These are phyloP conservation scores for Gonapodya sp. DNA, from an alignment of 192 early-diverging fungal genomes.

Conservation along the genomic window DNA sequence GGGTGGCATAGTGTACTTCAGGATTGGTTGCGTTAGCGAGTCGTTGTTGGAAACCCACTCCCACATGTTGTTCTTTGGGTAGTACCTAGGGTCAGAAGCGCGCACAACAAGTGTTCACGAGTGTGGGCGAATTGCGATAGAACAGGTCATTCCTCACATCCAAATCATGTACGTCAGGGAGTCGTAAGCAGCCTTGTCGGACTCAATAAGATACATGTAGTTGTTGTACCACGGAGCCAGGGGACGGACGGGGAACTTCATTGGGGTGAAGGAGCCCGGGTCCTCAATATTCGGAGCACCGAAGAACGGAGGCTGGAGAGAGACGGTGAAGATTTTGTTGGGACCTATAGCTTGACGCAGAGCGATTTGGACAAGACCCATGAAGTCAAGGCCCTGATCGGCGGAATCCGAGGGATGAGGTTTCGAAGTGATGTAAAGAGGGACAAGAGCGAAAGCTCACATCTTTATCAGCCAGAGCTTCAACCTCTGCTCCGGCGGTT, in stretches of 20 bases:
- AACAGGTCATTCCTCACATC: neutral
- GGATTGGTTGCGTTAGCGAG: neutral
- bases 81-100: neutral
- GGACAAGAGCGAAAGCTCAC: neutral
- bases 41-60: slow-evolving; percentile 7
- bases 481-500: neutral
- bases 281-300: neutral
- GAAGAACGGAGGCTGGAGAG: slow-evolving; percentile 6
- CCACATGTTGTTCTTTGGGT: slow-evolving; percentile 9
- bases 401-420: neutral
- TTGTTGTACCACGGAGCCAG: slow-evolving; percentile 9
- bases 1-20: neutral
- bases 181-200: neutral
- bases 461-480: neutral
- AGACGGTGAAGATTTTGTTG: slow-evolving; percentile 1
- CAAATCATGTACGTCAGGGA: slow-evolving; percentile 4
- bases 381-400: slow-evolving; percentile 12
- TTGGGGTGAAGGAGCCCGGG: neutral
- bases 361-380: neutral
- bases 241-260: slow-evolving; percentile 6
- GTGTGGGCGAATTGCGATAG: too few relatives aligned
- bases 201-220: slow-evolving; percentile 9
- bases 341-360: neutral
- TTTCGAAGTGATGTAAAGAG: too few relatives aligned
- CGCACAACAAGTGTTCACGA: neutral